Conservation (phyloP, 1,284 basidiomycete species). For the Takashimella tepidaria region DNA sequence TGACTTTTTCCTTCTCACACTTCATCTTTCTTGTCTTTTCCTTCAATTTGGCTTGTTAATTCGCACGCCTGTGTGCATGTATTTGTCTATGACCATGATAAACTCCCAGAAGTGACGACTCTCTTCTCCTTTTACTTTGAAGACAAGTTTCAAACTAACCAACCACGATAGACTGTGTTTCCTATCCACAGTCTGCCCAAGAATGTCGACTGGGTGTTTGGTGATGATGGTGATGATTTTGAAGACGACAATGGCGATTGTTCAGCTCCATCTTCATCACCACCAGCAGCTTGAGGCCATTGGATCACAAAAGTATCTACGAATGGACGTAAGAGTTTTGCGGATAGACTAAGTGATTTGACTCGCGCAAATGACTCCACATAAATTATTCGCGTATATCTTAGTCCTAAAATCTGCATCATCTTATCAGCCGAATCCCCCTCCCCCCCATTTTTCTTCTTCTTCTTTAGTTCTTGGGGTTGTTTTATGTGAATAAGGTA, state of each 20-base stretch:
- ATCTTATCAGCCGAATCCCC: too few species aligned
- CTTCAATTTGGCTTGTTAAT: background rate
- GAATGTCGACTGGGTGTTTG: background rate
- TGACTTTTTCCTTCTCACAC: too few species aligned
- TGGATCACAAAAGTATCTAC: conserved; percentile 86
- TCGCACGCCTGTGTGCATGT: background rate
- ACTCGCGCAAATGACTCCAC: conserved; percentile 94
- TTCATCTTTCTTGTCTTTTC: too few species aligned
- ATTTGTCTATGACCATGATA: background rate
- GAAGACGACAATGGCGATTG: conserved; percentile 1
- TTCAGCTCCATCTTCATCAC: background rate
- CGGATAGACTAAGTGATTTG: conserved; percentile 73
- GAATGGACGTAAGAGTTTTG: conserved; percentile 68
- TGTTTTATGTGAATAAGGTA: background rate
- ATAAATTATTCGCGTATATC: conserved; percentile 73
- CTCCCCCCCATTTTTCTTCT: conserved; percentile 57
- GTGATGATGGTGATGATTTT: conserved; percentile 1
- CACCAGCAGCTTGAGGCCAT: conserved; percentile 62
- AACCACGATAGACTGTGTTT: background rate
- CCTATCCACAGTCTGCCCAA: background rate
- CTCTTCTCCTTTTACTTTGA: too few species aligned
- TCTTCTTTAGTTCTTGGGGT: background rate
- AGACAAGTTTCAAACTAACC: too few species aligned
- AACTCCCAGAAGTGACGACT: too few species aligned
- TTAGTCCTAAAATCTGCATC: conserved; percentile 69